phyloP scores from a whole-genome alignment of 106 monocot genomes.

The Gastrodia elata region DNA sequence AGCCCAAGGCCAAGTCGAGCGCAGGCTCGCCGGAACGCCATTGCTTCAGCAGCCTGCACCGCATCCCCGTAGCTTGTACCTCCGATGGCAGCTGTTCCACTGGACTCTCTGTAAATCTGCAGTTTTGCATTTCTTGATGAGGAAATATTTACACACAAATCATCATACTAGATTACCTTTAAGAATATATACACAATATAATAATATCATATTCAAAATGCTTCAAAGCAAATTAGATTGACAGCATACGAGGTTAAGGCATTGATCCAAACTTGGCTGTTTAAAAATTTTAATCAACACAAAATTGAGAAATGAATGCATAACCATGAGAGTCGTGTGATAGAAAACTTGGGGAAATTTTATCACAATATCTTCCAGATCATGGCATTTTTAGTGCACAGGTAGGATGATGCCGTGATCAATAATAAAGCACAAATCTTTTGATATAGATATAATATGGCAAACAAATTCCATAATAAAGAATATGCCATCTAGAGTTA shows the following conservation, averaged over 20 bases:
- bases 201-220: no score
- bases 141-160: no score
- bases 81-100: conserved; percentile 60
- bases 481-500: no score
- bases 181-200: no score
- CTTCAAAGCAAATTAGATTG: background rate
- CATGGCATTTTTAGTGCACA: no score
- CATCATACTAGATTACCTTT: no score
- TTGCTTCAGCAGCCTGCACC: conserved; percentile 91
- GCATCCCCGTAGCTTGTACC: conserved; percentile 73
- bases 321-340: background rate
- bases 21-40: conserved; percentile 96
- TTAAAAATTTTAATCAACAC: background rate
- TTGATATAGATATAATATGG: no score
- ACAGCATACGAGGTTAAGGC: background rate
- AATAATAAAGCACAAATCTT: no score
- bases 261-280: background rate
- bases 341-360: background rate
- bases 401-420: no score
- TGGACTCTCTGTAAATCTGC: conserved; percentile 89
- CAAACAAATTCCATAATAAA: no score
- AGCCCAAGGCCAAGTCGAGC: conserved; percentile 88
- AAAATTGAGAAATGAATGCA: background rate
- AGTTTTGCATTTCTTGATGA: no score
- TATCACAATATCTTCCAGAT: no score